Evolutionary conservation across 2,329 filamentous ascomycete genomes (phyloP), one percentile per base, ranked within the genome.

Genomic region (Bertia moriformis): DNA sequence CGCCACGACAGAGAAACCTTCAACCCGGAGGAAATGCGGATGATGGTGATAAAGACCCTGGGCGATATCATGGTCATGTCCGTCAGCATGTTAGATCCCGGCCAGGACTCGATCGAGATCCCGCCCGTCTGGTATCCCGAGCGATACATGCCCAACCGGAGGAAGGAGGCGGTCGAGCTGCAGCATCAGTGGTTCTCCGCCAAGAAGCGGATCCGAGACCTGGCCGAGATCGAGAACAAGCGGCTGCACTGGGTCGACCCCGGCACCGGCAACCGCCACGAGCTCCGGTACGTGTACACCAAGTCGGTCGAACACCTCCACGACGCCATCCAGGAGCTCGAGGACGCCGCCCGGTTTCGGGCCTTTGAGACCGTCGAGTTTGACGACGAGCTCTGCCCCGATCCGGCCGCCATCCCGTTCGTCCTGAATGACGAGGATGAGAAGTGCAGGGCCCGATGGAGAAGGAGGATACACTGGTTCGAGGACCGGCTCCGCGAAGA

Each of bases 121-220:
- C 71, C 71, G 4, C 52, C 56, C 32, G 53, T 64, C 12, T 63
- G 72, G 43, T 73, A 71, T 45, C 63, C 67, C 1, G 70, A 74
- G 49, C 63, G 61, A n/a, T 75, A 73, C 41, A 51, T 70, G 39
- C 54, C 57, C 37, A 52, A 47, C 10, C 60, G 63, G 13, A 64
- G 62, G 40, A 55, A 65, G 10, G 62, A 67, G 39, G 65, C 69
- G 13, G 44, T 61, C n/a, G n/a, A n/a, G n/a, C n/a, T n/a, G n/a
- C n/a, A n/a, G n/a, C n/a, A 5, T n/a, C n/a, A n/a, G n/a, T n/a
- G n/a, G 56, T 59, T 4, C 67, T 72, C 32, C 63, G 66, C 42
- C 45, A 46, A 38, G 41, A 58, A 46, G 46, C 54, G 46, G 13
- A 37, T 52, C 4, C 33, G 47, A 4, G 41, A 39, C 18, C 52